Evolutionary conservation across 2,329 filamentous ascomycete species (phyloP).

Genomic region (Aspergillus carbonarius): DNA sequence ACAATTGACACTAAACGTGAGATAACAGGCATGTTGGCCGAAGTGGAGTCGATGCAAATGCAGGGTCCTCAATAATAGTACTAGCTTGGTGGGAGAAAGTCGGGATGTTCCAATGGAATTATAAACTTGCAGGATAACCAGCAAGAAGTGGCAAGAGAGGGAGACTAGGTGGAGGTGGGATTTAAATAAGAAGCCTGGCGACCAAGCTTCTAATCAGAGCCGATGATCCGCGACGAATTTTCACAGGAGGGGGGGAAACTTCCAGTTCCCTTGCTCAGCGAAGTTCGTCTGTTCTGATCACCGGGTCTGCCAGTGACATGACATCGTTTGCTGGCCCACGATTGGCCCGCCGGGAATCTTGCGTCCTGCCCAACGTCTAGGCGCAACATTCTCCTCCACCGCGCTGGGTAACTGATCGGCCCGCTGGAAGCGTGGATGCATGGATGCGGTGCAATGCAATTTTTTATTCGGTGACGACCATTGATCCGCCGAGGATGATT

Average conservation of each 20-base stretch:
- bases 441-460: background rate
- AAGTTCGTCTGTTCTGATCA: background rate
- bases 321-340: conserved; percentile 11
- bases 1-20: conserved; percentile 57
- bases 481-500: no score
- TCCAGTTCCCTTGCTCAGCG: background rate
- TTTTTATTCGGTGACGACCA: background rate
- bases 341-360: conserved; percentile 6
- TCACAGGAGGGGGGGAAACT: background rate
- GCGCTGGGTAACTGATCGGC: conserved; percentile 13
- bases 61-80: background rate
- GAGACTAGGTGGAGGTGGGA: background rate
- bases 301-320: conserved; percentile 9
- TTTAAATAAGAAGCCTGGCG: conserved; percentile 8
- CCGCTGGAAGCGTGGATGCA: background rate
- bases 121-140: background rate
- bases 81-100: background rate
- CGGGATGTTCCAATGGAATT: background rate
- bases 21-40: conserved; percentile 48
- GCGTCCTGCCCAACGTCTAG: conserved; percentile 16
- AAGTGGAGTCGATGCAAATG: conserved; percentile 2
- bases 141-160: background rate
- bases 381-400: conserved; percentile 4
- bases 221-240: background rate
- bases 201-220: background rate